Evolutionary conservation across 2,329 filamentous ascomycete species (phyloP), one percentile per base, ranked within the genome.

Genomic region (Byssoonygena ceratinophila): DNA sequence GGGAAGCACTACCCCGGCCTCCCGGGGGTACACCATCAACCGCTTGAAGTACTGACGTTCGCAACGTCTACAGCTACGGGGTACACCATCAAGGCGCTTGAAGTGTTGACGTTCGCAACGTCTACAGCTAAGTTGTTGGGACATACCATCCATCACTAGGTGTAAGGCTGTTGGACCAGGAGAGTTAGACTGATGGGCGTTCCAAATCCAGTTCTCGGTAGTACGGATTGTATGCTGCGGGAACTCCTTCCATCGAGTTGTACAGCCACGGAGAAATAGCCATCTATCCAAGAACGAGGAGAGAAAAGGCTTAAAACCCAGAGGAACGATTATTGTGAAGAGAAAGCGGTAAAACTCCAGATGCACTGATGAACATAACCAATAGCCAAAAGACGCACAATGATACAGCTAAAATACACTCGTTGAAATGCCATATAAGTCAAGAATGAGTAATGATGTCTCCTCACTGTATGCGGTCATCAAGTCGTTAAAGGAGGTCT

Each of bases 381-480:
- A n/a, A 36, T 18, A 20, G 16, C 16, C n/a, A 20, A 44, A 23
- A n/a, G 32, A 16, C 14, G 47, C 36, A 32, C 48, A 51, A 39
- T 51, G 18, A 27, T 44, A 51, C 37, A 51, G 27, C 39, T 51
- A 51, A 39, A 51, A 51, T 51, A 51, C 48, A 51, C 37, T 29
- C 29, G 48, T n/a, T 32, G 39, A 36, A 51, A 51, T 51, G 46
- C 32, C 34, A 48, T 34, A 46, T 44, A 45, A 27, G 32, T 40
- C 39, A 51, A 45, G 7, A 51, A 37, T 23, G 29, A 44, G 39
- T 27, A 45, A 45, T 36, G 22, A 51, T 25, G 37, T 51, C 14
- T 44, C 48, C 31, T 34, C 37, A 25, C 18, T 31, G 29, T 43
- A 50, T 50, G 47, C 47, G 40, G 31, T 51, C 49, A 37, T 51